Conservation (phyloP, 2,329 filamentous ascomycete genomes). For the Pseudogymnoascus sp. region DNA sequence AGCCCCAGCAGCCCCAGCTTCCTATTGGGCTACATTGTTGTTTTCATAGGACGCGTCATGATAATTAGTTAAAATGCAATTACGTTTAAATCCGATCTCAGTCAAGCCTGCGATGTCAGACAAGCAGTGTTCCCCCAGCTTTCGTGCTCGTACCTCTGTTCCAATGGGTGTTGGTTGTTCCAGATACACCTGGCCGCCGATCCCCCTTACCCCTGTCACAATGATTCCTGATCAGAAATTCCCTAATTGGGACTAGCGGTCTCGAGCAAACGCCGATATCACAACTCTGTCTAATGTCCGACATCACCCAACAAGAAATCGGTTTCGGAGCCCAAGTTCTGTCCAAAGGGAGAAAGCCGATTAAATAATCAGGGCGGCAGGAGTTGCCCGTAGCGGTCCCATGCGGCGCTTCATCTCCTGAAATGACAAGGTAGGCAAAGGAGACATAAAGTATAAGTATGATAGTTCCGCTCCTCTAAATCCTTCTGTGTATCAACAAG, state of each 20-base stretch:
- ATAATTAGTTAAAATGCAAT: background rate
- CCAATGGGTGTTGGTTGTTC: background rate
- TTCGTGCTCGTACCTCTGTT: background rate
- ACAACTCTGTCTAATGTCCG: background rate
- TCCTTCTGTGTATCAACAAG: background rate
- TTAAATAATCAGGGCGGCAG: background rate
- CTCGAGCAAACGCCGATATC: background rate
- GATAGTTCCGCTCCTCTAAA: background rate
- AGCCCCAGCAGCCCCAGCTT: too few relatives aligned
- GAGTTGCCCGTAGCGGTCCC: background rate
- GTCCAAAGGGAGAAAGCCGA: background rate
- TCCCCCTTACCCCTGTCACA: background rate
- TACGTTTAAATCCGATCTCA: background rate
- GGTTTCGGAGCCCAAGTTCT: background rate
- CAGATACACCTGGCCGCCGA: background rate
- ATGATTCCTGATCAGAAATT: background rate
- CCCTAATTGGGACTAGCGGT: background rate
- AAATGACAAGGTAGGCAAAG: background rate
- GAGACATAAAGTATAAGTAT: background rate
- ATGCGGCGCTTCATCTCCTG: background rate
- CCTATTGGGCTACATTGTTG: background rate
- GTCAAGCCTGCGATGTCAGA: background rate
- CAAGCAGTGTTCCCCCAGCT: background rate
- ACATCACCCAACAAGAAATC: background rate
- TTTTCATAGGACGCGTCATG: background rate